These are phyloP conservation scores for Colletotrichum acutatum DNA, from an alignment of 2,329 filamentous ascomycete species.

Conservation along the genomic window DNA sequence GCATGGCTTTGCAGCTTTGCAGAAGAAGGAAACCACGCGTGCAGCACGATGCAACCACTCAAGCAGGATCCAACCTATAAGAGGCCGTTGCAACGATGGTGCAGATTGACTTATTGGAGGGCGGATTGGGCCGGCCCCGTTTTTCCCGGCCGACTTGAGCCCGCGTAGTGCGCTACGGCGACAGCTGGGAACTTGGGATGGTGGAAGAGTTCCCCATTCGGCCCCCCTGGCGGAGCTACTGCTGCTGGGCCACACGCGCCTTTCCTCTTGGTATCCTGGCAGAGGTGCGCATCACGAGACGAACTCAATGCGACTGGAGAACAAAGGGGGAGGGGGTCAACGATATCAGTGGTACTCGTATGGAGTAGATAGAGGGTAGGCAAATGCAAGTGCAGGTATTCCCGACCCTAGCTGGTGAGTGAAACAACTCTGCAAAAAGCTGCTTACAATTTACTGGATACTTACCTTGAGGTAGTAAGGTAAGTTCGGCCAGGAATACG, in stretches of 20 bases:
- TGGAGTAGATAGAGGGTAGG: background rate
- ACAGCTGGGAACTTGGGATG: background rate
- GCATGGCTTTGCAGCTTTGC: slow-evolving; percentile 31
- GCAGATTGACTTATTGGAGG: background rate
- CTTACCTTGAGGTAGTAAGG: too few relatives aligned
- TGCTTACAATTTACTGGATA: too few relatives aligned
- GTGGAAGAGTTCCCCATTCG: slow-evolving; percentile 22
- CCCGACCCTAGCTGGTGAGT: background rate
- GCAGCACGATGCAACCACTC: slow-evolving; percentile 33
- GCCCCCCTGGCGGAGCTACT: slow-evolving; percentile 25
- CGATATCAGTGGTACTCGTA: background rate
- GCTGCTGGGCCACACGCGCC: slow-evolving; percentile 18
- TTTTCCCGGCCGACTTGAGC: slow-evolving; percentile 22
- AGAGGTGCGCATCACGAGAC: slow-evolving; percentile 1
- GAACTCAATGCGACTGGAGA: background rate
- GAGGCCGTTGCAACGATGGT: background rate
- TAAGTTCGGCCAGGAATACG: too few relatives aligned
- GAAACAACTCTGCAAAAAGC: background rate
- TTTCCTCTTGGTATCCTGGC: slow-evolving; percentile 1
- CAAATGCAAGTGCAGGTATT: background rate
- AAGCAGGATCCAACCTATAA: slow-evolving; percentile 12
- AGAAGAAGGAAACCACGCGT: slow-evolving; percentile 26
- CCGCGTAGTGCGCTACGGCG: slow-evolving; percentile 4
- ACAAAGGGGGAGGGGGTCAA: background rate
- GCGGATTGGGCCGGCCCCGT: slow-evolving; percentile 3